Evolutionary conservation across 2,329 filamentous ascomycete genomes (phyloP), one percentile per base, ranked within the genome.

Genomic region (Fusarium luffae): DNA sequence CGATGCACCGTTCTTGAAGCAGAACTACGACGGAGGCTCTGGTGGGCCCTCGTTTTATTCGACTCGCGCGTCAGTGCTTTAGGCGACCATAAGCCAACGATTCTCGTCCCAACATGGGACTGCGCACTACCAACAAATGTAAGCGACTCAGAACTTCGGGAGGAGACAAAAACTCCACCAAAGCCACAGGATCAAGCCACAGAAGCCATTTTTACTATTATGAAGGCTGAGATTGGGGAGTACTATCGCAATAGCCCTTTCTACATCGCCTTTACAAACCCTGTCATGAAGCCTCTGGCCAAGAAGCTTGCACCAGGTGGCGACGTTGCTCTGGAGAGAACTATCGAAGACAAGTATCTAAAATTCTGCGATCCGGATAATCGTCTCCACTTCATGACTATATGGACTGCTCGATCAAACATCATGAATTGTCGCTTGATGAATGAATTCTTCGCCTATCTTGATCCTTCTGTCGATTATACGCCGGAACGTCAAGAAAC

Each of bases 1-100:
- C 73, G 65, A 23, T 74, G 56, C 21, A 66, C 63, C 7, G 54
- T 70, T 9, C 83, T 86, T 14, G 88, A 90, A 69, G 84, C 83
- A 3, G 88, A 91, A 76, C 83, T 90, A 80, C 84, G 88, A 14
- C 84, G 88, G 30, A 79, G 88, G 34, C 80, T 90, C 1, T 90
- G 88, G 88, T 90, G 88, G 88, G 81, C 86, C 0, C 76, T 91
- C 1, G 76, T 86, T 0, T 75, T 86, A 5, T 86, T 89, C 58
- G 89, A 91, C 69, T 76, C 77, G 47, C 86, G 89, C 18, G 82
- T 88, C 14, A 78, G 84, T 67, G 87, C 90, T 67, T 73, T 89
- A 62, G 75, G 82, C 3, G 79, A 83, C 28, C 78, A 73, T 41
- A 79, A 78, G 12, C 64, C 69, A 6, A 63, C 77, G 0, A 67